Evolutionary conservation across 306 rosid species (phyloP), one percentile per base, ranked within the genome.

Genomic region (Cucurbita moschata): DNA sequence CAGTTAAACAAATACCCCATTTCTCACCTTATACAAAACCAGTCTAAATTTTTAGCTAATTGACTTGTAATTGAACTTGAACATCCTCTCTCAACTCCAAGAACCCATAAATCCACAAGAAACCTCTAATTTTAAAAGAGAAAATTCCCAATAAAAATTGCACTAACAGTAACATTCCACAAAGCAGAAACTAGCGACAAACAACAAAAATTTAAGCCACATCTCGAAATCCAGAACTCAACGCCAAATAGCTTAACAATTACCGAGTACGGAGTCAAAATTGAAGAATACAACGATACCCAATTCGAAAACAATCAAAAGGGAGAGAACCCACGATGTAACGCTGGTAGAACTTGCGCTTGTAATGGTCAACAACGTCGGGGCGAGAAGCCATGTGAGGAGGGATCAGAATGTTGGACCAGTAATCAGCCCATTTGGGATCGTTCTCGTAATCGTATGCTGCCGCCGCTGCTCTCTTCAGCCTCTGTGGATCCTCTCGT

Each of bases 391-490:
- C 70, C 88, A 88, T 79, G 59, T 82, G 79, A 10, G 96, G 93
- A 80, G 99, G 99, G 72, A 95, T 87, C 85, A 95, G 96, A 76
- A 95, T 80, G 80, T 95, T 95, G 79, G 87, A 77, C 97, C 96
- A 95, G 81, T 95, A 95, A 55, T 86, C 96, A 16, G 87, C 86
- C 99, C 97, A 95, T 77, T 89, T 82, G 0, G 90, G 70, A 71
- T 95, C 99, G 80, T 81, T 83, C 30, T 95, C 99, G 84, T 95
- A 95, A 76, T 91, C 97, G 76, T 86, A 91, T 0, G 97, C 85
- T 26, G 88, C 86, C 63, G 97, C 97, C 73, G 97, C 99, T 1
- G 77, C 66, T 58, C 77, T 81, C 96, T 91, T 95, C 82, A 85
- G 39, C 80, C 72, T 80, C 84, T 91, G 99, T 0, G 96, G 84